A percentile compares a stretch with the other conserved stretches of the same genome.
phyloP scores from a whole-genome alignment of 129 eudicot genomes.

The Chrysanthemum lavandulifolium region DNA sequence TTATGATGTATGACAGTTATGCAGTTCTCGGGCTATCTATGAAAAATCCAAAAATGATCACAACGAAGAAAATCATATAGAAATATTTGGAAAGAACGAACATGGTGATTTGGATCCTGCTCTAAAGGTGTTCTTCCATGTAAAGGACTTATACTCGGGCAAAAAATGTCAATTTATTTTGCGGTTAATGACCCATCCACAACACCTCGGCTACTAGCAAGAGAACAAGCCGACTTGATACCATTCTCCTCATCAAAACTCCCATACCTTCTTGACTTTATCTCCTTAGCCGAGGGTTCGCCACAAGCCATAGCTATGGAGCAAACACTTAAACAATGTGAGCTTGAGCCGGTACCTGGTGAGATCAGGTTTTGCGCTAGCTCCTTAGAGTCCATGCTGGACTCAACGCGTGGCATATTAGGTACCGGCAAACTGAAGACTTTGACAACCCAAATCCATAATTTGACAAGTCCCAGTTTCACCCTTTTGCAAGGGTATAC shows the following conservation, averaged over 20 bases:
- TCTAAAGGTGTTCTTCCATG: slow-evolving; percentile 57
- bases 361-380: slow-evolving; percentile 38
- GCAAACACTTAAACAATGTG: slow-evolving; percentile 37
- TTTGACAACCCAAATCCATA: slow-evolving; percentile 32
- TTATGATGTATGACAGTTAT: slow-evolving; percentile 13
- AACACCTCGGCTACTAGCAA: slow-evolving; percentile 45
- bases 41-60: slow-evolving; percentile 2
- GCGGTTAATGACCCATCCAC: slow-evolving; percentile 45
- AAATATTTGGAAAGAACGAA: slow-evolving; percentile 16
- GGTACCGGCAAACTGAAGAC: slow-evolving; percentile 25
- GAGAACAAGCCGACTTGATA: slow-evolving; percentile 29
- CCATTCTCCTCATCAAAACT: slow-evolving; percentile 36
- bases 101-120: slow-evolving; percentile 48
- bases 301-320: slow-evolving; percentile 36
- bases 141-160: slow-evolving; percentile 50
- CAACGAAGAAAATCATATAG: slow-evolving; percentile 11
- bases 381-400: slow-evolving; percentile 41
- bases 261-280: slow-evolving; percentile 15
- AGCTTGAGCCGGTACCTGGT: slow-evolving; percentile 23
- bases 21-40: slow-evolving; percentile 28
- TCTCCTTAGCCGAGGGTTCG: slow-evolving; percentile 16
- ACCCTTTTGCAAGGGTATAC: slow-evolving; percentile 37
- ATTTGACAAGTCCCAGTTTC: slow-evolving; percentile 4
- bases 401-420: slow-evolving; percentile 26
- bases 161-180: slow-evolving; percentile 59